A percentile compares a stretch with the other conserved stretches of the same genome.
Evolutionary conservation across 192 early-diverging fungal genomes (phyloP).

Genomic region (Backusella parvicylindrica): DNA sequence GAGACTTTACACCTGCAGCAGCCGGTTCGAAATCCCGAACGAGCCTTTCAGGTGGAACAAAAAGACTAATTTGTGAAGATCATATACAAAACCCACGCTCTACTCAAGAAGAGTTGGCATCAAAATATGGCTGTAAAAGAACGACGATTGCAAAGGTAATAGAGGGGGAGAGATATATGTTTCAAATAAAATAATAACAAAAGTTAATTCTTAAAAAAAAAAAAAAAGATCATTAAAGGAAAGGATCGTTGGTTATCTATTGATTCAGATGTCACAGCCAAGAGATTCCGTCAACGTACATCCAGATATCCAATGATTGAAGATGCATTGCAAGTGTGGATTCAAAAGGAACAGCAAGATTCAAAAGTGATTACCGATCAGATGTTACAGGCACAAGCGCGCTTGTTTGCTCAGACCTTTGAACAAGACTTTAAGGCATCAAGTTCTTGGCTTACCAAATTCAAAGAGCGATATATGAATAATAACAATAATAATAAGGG

Average conservation of each 20-base stretch:
- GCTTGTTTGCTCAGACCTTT: constrained; percentile 2
- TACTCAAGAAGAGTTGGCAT: constrained; percentile 15
- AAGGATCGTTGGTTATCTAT: constrained; percentile 13
- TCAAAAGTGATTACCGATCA: constrained; percentile 9
- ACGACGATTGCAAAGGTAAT: constrained; percentile 17
- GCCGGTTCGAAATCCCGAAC: constrained; percentile 2
- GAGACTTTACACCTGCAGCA: not conserved
- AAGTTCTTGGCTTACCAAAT: constrained; percentile 13
- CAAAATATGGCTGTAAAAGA: constrained; percentile 20
- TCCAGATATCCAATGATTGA: constrained; percentile 12
- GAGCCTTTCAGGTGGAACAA: constrained; percentile 14
- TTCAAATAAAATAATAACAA: not conserved
- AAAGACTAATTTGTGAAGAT: constrained; percentile 15
- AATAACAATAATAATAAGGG: no score
- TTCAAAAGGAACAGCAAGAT: constrained; percentile 10
- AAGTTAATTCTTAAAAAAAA: not conserved
- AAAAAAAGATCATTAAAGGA: constrained; percentile 9
- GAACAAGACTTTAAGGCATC: constrained; percentile 13
- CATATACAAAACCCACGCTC: constrained; percentile 10
- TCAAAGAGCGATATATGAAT: constrained; percentile 13
- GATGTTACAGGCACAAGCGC: constrained; percentile 12
- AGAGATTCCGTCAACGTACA: constrained; percentile 12
- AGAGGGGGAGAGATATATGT: not conserved
- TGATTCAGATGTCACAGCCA: constrained; percentile 14
- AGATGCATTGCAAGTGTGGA: constrained; percentile 9